phyloP scores from a whole-genome alignment of 257 asterid genomes.

The Lycium barbarum region DNA sequence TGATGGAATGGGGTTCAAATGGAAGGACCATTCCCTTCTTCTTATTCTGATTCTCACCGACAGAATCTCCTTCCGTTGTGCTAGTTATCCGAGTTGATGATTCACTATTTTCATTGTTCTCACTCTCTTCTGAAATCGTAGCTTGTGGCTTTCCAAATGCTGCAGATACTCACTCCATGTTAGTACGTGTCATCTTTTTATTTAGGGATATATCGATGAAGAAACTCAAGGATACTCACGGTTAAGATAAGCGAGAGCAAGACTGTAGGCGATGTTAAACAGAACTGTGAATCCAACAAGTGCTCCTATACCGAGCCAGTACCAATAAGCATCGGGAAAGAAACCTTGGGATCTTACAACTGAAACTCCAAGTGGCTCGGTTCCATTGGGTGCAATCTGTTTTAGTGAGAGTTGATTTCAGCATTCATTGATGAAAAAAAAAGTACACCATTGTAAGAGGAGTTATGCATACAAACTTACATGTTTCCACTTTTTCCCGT shows the following conservation, averaged over 20 bases:
- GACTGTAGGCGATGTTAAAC: constrained; percentile 37
- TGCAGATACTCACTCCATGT: constrained; percentile 39
- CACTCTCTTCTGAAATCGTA: constrained; percentile 46
- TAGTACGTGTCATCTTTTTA: background rate
- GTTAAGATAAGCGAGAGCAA: constrained; percentile 51
- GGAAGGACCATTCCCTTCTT: constrained; percentile 90
- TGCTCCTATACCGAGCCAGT: constrained; percentile 55
- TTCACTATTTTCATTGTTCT: constrained; percentile 28
- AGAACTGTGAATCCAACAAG: constrained; percentile 38
- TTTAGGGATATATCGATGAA: constrained; percentile 20
- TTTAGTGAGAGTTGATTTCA: background rate
- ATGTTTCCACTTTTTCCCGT: constrained; percentile 62
- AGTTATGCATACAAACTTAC: constrained; percentile 39
- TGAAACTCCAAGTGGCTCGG: constrained; percentile 39
- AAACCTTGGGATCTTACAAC: constrained; percentile 42
- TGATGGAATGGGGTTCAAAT: constrained; percentile 85
- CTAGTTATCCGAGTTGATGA: constrained; percentile 23
- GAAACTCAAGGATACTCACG: constrained; percentile 53
- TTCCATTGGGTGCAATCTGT: constrained; percentile 35
- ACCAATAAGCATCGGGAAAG: constrained; percentile 49
- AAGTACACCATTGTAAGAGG: background rate
- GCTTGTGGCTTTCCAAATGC: constrained; percentile 65
- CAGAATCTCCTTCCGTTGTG: constrained; percentile 39
- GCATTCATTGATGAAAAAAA: background rate
- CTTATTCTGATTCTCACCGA: constrained; percentile 37